Base-by-base conservation (phyloP, 192 early-diverging fungal genomes). In the Allomyces javanicus region DNA sequence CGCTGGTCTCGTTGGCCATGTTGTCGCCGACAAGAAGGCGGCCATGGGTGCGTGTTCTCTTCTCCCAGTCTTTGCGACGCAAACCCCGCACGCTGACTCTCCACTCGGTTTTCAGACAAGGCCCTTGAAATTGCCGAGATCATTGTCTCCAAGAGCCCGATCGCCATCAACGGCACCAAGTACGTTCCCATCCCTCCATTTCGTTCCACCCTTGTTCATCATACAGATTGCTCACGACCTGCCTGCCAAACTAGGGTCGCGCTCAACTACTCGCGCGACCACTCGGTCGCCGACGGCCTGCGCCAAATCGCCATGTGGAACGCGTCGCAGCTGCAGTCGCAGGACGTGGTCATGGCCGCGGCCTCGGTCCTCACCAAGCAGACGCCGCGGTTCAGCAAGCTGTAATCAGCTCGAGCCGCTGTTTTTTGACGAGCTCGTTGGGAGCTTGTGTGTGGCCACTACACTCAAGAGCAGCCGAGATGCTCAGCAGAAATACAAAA, bases 221-320 rank as follows among this genome's bases (percentile, higher is more conserved):
- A 43, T 66, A 22, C 68, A n/a, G 24, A 10, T 44, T 50, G 25
- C 10, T 69, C 69, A 10, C 17, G 25, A 22, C 50, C 6, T 9
- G 62, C 22, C 25, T 1, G 4, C 23, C 27, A 43, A 9, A 11
- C 23, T 68, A 84, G 83, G 67, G 84, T 89, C 45, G 63, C 90
- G 55, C 81, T 97, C 62, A 93, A 91, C 71, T 90, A 87, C 74
- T 89, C 90, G 44, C 87, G 93, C 65, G 93, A 99, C 73, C 96
- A 99, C 70, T 79, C 85, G 10, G 87, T 94, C 0, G 78, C 80
- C 44, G 93, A 99, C 72, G 89, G 91, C 27, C 78, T 99, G 33
- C 77, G 82, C 14, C 94, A 96, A 73, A 88, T 85, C 27, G 86
- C 83, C 33, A 72, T 90, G 19, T 99, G 96, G 96, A 97, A 92